phyloP scores from a whole-genome alignment of 306 rosid genomes.

The Luffa acutangula region DNA sequence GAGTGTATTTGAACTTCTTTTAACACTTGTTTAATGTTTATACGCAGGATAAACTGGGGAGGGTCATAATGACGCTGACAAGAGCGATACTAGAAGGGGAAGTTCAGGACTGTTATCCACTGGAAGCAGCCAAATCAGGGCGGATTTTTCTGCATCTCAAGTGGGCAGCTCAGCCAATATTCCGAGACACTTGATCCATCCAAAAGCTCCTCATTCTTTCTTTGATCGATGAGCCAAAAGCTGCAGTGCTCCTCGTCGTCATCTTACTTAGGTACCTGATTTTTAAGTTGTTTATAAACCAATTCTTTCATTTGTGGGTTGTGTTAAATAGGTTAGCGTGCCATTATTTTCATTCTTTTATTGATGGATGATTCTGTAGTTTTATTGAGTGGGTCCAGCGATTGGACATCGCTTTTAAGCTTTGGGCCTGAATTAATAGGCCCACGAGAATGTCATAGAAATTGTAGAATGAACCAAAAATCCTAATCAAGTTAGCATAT shows the following conservation, averaged over 20 bases:
- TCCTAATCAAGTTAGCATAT: background rate
- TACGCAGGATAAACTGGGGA: slow-evolving; percentile 66
- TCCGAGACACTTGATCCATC: slow-evolving; percentile 22
- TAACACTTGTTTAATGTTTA: background rate
- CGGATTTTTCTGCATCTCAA: slow-evolving; percentile 36
- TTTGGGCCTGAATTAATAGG: background rate
- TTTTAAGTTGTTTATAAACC: background rate
- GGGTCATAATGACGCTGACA: slow-evolving; percentile 64
- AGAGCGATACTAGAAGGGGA: slow-evolving; percentile 70
- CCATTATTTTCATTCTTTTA: background rate
- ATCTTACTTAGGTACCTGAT: background rate
- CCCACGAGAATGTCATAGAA: background rate
- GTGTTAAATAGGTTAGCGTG: background rate
- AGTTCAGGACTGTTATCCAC: slow-evolving; percentile 31
- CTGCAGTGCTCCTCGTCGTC: background rate
- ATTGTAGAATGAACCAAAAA: background rate
- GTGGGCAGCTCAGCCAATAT: slow-evolving; percentile 62
- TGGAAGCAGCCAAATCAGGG: slow-evolving; percentile 72
- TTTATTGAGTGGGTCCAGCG: background rate
- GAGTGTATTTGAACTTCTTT: background rate
- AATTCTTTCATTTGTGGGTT: background rate
- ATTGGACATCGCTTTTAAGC: background rate
- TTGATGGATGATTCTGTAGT: background rate
- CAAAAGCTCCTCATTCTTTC: background rate
- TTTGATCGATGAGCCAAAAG: background rate